Base-by-base conservation (phyloP, 148 eudicot species). In the Persicaria tinctoria region DNA sequence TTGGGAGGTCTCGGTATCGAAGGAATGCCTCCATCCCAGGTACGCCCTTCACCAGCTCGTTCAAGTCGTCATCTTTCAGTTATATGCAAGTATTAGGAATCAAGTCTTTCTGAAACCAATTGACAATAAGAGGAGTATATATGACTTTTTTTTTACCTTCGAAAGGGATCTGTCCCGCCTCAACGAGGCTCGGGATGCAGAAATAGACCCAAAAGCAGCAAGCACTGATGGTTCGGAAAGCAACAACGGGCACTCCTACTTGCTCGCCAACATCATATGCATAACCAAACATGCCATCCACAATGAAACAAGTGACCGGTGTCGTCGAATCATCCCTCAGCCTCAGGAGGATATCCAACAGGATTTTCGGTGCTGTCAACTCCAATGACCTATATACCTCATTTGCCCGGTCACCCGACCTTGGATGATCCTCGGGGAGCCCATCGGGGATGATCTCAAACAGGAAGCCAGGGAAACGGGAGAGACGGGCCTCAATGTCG, bases 1-100 rank as follows among this genome's bases (percentile, higher is more conserved):
- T 70, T 0, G 86, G 88, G 13, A 86, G 84, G 62, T 86, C 89
- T 2, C 89, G 81, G 1, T 73, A 64, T 20, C 88, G 79, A 5
- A 83, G 78, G 62, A 79, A 68, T 6, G 16, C 18, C 18, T 70
- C 74, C 68, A 86, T 76, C 20, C 86, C 88, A 0, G 78, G 81
- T 7, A 75, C 79, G 32, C 63, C 70, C 59, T 66, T 46, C 0
- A 81, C 68, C 18, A 72, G 77, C 27, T 38, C 41, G 16, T 85
- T 83, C 83, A 82, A 27, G 3, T 78, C 75, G 20, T 74, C 85
- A 32, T 32, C 41, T 32, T 32, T 32, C 2, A 32, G 41, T 32
- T 32, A 32, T 32, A 32, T 32, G 41, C 41, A 32, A 32, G 41
- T 1, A 32, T 32, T 32, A 32, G 41, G 41, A 32, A 32, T 32